Conservation (phyloP, 2,329 filamentous ascomycete species). For the Aspergillus sp. region DNA sequence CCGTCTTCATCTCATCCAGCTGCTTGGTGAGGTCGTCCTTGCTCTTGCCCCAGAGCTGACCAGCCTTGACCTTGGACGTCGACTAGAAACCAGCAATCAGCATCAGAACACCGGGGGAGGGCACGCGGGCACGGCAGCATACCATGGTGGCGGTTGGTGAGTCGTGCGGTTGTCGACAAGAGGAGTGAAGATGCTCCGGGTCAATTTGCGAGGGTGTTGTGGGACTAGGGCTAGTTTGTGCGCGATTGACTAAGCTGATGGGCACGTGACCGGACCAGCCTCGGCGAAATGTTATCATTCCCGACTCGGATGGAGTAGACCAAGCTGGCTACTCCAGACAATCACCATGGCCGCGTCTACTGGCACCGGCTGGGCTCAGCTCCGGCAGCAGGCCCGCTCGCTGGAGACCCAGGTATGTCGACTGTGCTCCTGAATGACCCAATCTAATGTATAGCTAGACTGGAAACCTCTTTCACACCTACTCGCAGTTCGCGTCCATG, state of each 20-base stretch:
- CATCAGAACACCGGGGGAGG: neutral
- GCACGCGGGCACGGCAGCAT: conserved; percentile 18
- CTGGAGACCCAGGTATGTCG: conserved; percentile 75
- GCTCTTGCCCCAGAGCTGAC: conserved; percentile 96
- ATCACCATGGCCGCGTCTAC: conserved; percentile 45
- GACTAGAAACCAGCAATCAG: conserved; percentile 34
- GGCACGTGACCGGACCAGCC: conserved; percentile 25
- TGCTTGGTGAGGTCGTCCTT: conserved; percentile 97
- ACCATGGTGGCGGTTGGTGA: conserved; percentile 36
- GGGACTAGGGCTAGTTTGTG: conserved; percentile 38
- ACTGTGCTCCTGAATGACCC: conserved; percentile 6
- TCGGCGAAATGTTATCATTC: too few species aligned
- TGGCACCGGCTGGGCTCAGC: conserved; percentile 76
- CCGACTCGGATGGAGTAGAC: too few species aligned
- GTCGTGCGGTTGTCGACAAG: conserved; percentile 39
- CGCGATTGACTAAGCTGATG: conserved; percentile 22
- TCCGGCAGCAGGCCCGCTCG: conserved; percentile 81
- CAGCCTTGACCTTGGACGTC: conserved; percentile 77
- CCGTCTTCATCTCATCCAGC: conserved; percentile 87
- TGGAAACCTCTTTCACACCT: conserved; percentile 59
- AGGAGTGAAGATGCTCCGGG: conserved; percentile 34
- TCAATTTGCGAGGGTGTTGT: conserved; percentile 33
- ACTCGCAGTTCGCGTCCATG: conserved; percentile 80
- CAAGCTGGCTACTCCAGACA: neutral
- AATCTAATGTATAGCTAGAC: conserved; percentile 48